Evolutionary conservation across 345 rosid species (phyloP).

Genomic region (Euphorbia peplus): DNA sequence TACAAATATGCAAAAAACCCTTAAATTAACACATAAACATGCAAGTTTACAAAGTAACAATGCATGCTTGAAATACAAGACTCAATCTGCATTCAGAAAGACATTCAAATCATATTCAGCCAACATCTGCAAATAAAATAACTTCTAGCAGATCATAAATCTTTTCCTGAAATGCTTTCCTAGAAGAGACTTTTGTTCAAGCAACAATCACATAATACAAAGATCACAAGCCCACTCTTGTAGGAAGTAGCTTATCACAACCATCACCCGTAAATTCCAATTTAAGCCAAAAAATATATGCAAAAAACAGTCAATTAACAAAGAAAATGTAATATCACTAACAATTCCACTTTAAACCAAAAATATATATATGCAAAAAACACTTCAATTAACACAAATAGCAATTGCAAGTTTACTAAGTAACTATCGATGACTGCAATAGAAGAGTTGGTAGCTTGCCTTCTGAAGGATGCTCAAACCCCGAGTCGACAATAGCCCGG

Average conservation of each 20-base stretch:
- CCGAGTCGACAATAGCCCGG: conserved; percentile 93
- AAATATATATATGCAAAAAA: neutral
- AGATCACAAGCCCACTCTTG: neutral
- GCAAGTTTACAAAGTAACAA: no score
- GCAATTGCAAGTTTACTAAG: neutral
- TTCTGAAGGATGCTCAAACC: conserved; percentile 99
- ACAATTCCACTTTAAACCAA: neutral
- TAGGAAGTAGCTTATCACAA: neutral
- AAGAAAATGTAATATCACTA: no score
- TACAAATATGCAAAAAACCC: no score
- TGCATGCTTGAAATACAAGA: no score
- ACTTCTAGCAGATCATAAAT: neutral
- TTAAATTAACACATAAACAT: no score
- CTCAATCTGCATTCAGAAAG: neutral
- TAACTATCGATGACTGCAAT: neutral
- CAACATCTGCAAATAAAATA: neutral
- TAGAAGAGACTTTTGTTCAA: no score
- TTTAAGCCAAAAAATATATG: neutral
- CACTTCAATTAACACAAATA: neutral
- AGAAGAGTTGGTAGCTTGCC: conserved; percentile 38
- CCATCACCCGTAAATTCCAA: neutral
- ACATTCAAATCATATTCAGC: neutral
- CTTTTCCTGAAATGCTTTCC: neutral
- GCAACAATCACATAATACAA: neutral
- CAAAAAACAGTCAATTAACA: neutral